These are phyloP conservation scores for Ehretia macrophylla DNA, from an alignment of 257 asterid species.

Conservation along the genomic window DNA sequence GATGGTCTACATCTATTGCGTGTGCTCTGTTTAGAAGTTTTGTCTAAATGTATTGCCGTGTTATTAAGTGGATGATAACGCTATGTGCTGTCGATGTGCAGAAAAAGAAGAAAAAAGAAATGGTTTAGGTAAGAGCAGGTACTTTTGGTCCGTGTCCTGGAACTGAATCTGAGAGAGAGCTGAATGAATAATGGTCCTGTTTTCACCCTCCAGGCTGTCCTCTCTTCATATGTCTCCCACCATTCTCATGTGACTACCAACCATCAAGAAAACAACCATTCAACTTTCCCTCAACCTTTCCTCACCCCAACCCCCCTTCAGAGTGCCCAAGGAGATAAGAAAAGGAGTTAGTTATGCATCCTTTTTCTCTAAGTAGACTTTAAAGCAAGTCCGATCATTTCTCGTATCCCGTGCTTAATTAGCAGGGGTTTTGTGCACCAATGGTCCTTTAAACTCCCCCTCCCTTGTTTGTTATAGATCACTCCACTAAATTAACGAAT, in stretches of 20 bases:
- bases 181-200: conserved; percentile 1
- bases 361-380: no score
- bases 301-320: neutral
- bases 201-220: conserved; percentile 1
- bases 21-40: no score
- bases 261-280: neutral
- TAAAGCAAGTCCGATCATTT: no score
- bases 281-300: no score
- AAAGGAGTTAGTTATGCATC: no score
- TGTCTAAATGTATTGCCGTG: no score
- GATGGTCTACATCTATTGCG: no score
- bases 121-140: neutral
- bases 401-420: no score
- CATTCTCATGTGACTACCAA: neutral
- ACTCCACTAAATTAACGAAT: no score
- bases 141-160: neutral
- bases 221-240: conserved; percentile 8
- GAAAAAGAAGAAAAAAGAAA: neutral
- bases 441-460: neutral
- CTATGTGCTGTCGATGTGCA: neutral
- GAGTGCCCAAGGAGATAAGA: no score
- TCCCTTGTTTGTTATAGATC: neutral
- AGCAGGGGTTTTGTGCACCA: neutral
- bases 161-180: neutral
- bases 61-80: no score